Evolutionary conservation across 1,139 yeast species (phyloP).

Genomic region (Debaryomyces psychrophilus): DNA sequence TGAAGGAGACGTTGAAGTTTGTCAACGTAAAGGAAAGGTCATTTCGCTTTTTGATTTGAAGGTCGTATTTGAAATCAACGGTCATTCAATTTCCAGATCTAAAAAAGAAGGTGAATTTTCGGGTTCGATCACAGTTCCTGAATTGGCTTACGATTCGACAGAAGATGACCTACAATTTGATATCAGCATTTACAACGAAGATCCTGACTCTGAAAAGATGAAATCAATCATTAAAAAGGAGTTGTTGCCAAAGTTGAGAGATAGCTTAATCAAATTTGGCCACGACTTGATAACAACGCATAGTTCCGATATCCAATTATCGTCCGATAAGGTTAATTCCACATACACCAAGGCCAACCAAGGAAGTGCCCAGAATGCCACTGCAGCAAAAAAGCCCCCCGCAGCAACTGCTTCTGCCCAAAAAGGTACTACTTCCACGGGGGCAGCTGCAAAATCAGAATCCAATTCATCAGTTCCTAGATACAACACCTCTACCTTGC

Average conservation of each 20-base stretch:
- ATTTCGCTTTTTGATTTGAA: conserved; percentile 86
- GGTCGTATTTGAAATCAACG: conserved; percentile 62
- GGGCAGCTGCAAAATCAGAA: conserved; percentile 23
- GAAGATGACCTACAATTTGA: conserved; percentile 84
- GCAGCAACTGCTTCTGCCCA: conserved; percentile 15
- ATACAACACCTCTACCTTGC: conserved; percentile 79
- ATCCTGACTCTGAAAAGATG: conserved; percentile 53
- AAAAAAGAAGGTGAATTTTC: conserved; percentile 39
- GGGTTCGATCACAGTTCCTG: conserved; percentile 86
- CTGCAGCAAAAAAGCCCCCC: conserved; percentile 13
- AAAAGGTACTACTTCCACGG: conserved; percentile 14
- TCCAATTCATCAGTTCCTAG: conserved; percentile 43
- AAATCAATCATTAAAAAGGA: conserved; percentile 56
- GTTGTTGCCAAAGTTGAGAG: conserved; percentile 71
- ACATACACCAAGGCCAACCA: conserved; percentile 70
- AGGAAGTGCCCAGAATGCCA: conserved; percentile 24
- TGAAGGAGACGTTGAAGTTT: conserved; percentile 95
- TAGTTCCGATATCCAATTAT: conserved; percentile 84
- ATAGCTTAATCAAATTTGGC: conserved; percentile 66
- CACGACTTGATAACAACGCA: conserved; percentile 72
- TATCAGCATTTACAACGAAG: conserved; percentile 66
- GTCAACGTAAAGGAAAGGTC: conserved; percentile 95
- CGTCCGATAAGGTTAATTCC: conserved; percentile 65
- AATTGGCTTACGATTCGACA: conserved; percentile 92
- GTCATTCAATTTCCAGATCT: conserved; percentile 31